Conservation (phyloP, 139 green algal species). For the Closterium sp. region DNA sequence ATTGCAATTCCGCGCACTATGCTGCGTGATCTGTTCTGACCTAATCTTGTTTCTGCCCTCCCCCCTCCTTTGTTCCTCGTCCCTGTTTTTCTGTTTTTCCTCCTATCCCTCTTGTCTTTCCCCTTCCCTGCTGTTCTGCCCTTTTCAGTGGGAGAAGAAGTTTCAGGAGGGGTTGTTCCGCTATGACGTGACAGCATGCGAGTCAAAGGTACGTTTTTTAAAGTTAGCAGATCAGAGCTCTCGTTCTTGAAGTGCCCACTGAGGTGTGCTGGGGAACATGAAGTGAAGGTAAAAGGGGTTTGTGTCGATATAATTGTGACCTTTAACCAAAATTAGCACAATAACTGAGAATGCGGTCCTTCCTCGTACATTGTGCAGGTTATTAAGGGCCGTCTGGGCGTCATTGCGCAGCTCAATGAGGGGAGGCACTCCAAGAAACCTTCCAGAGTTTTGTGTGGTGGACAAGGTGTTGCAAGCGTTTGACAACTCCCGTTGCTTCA, state of each 20-base stretch:
- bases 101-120: background rate
- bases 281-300: no score
- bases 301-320: no score
- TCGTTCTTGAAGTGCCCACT: no score
- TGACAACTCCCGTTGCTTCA: background rate
- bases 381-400: background rate
- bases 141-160: slow-evolving; percentile 57
- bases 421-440: slow-evolving; percentile 1
- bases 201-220: slow-evolving; percentile 69
- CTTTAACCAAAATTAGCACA: no score
- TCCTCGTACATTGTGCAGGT: background rate
- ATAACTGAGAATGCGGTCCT: no score
- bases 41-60: no score
- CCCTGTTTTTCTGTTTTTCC: no score
- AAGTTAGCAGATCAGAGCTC: no score
- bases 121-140: background rate
- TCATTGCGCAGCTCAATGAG: slow-evolving; percentile 15
- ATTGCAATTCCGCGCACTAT: no score
- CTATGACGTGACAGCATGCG: slow-evolving; percentile 90
- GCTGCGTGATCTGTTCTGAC: no score
- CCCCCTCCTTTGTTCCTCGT: no score
- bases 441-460: background rate
- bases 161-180: slow-evolving; percentile 70
- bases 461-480: background rate
- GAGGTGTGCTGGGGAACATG: no score